Evolutionary conservation across 257 asterid species (phyloP), one percentile per base, ranked within the genome.

Genomic region (Nemophila menziesii): DNA sequence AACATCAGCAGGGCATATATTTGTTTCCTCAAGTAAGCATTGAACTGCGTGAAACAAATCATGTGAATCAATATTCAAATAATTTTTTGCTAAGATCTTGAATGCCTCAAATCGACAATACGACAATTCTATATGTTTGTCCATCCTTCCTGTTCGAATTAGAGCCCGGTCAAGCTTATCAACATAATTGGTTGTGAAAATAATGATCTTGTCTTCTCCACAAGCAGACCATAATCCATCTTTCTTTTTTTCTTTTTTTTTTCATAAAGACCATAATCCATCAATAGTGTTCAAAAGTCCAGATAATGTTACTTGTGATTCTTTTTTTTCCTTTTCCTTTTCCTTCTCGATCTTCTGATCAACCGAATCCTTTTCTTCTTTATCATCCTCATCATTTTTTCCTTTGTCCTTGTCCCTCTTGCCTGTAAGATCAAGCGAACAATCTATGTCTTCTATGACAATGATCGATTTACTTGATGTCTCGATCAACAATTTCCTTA

Each of bases 271-370:
- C n/a, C n/a, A n/a, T n/a, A n/a, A n/a, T n/a, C n/a, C n/a, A n/a
- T n/a, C n/a, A n/a, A n/a, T n/a, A n/a, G n/a, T n/a, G n/a, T n/a
- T n/a, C n/a, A n/a, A n/a, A n/a, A n/a, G n/a, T n/a, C n/a, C n/a
- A n/a, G 63, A 57, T 8, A 57, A 56, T 20, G 63, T 57, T 17
- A 57, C 58, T n/a, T n/a, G n/a, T n/a, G n/a, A n/a, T 12, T 58
- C 34, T 44, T 57, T 58, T n/a, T 39, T 44, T 47, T n/a, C 40
- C 49, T 58, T 51, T 12, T 46, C 13, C 5, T n/a, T 12, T 17
- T 37, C 13, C 9, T 57, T 41, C 2, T 0, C 22, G 3, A 27
- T 16, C 11, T 22, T 34, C 16, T 58, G 22, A 10, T 43, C 64
- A 26, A 26, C 33, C 5, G 33, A 10, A 10, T 26, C 10, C 5